A percentile compares a stretch with the other conserved stretches of the same genome.
These are phyloP conservation scores for Eucalyptus polyanthemos DNA, from an alignment of 345 rosid genomes.

Conservation along the genomic window DNA sequence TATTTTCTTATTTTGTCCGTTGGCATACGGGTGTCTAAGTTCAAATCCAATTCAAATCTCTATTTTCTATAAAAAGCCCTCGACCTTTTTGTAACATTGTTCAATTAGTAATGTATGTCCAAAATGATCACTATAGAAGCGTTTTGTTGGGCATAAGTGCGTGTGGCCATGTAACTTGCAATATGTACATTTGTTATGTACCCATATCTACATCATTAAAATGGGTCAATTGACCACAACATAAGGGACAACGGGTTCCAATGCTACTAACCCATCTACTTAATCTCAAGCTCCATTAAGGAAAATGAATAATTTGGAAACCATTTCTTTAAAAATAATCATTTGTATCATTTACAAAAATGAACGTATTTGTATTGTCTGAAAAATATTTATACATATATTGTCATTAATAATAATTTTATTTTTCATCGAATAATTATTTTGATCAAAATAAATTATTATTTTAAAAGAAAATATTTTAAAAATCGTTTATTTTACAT, in stretches of 20 bases:
- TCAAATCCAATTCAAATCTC: too few species aligned
- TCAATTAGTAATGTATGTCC: too few species aligned
- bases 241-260: not conserved
- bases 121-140: too few species aligned
- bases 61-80: too few species aligned
- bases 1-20: too few species aligned
- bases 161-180: not conserved
- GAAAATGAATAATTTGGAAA: too few species aligned
- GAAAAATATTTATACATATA: not conserved
- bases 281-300: not conserved
- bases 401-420: rapidly evolving
- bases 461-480: not conserved
- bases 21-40: too few species aligned
- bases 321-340: too few species aligned
- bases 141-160: too few species aligned
- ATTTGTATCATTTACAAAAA: too few species aligned
- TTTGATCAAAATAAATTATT: rapidly evolving
- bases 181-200: not conserved
- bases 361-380: not conserved
- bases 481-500: too few species aligned
- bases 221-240: not conserved
- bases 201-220: not conserved
- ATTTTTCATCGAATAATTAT: not conserved
- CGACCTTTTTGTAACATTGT: too few species aligned
- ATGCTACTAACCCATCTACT: rapidly evolving